phyloP scores from a whole-genome alignment of 768 basidiomycete genomes.

The Lentinula sp. region DNA sequence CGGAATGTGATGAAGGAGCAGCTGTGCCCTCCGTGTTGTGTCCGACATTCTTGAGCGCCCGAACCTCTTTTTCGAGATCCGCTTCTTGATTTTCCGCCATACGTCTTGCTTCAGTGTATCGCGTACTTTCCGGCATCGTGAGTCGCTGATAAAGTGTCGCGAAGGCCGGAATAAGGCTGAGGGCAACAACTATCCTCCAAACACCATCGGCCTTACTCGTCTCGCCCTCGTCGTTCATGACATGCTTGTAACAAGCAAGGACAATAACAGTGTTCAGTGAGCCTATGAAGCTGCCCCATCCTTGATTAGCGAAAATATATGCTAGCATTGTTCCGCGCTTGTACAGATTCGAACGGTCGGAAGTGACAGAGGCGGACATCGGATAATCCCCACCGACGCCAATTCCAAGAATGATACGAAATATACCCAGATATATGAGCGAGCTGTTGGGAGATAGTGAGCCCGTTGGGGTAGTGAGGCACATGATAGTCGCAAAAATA shows the following conservation, averaged over 20 bases:
- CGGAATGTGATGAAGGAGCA: neutral
- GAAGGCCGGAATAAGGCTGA: slow-evolving; percentile 72
- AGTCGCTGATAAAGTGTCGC: slow-evolving; percentile 72
- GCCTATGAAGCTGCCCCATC: slow-evolving; percentile 70
- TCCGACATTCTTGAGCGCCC: slow-evolving; percentile 24
- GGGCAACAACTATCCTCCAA: slow-evolving; percentile 71
- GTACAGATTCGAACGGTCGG: slow-evolving; percentile 58
- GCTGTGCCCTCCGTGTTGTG: neutral
- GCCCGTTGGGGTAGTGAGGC: slow-evolving; percentile 61
- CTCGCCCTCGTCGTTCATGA: slow-evolving; percentile 54
- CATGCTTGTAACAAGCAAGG: slow-evolving; percentile 53
- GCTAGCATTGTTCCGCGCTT: slow-evolving; percentile 71
- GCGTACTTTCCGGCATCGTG: slow-evolving; percentile 63
- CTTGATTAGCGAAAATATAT: slow-evolving; percentile 74
- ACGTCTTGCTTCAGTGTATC: slow-evolving; percentile 37
- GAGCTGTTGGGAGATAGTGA: slow-evolving; percentile 41
- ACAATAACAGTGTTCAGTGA: slow-evolving; percentile 59
- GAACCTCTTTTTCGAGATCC: slow-evolving; percentile 20
- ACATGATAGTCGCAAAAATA: slow-evolving; percentile 70
- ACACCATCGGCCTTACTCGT: slow-evolving; percentile 52
- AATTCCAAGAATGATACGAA: slow-evolving; percentile 69
- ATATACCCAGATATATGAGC: slow-evolving; percentile 61
- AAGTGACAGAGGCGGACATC: slow-evolving; percentile 65
- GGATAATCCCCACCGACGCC: slow-evolving; percentile 62
- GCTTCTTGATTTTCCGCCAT: slow-evolving; percentile 22